A percentile compares a stretch with the other conserved stretches of the same genome.
Conservation (phyloP, 1,284 basidiomycete species). For the Apiotrichum brassicae region DNA sequence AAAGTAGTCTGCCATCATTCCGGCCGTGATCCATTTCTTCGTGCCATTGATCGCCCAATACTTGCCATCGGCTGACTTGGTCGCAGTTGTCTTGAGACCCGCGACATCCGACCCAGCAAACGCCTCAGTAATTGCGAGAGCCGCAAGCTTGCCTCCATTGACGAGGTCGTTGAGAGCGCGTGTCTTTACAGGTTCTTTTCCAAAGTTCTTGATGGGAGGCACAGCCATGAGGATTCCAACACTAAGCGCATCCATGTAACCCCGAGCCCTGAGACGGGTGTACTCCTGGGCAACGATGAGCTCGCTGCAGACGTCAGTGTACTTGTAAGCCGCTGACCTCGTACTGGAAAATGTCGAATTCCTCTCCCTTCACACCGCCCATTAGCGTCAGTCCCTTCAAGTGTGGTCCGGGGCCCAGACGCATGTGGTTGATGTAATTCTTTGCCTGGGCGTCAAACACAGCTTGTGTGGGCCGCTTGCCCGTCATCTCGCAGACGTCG, state of each 20-base stretch:
- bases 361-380: slow-evolving; percentile 79
- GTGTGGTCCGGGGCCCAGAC: slow-evolving; percentile 71
- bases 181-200: slow-evolving; percentile 52
- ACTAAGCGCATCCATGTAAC: slow-evolving; percentile 70
- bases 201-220: slow-evolving; percentile 58
- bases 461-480: slow-evolving; percentile 55
- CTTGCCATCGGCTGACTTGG: slow-evolving; percentile 72
- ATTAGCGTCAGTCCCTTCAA: slow-evolving; percentile 74
- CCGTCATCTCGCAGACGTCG: slow-evolving; percentile 65
- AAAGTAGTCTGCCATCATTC: slow-evolving; percentile 50
- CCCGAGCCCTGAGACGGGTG: slow-evolving; percentile 67
- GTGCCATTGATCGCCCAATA: slow-evolving; percentile 71
- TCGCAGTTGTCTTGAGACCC: slow-evolving; percentile 73
- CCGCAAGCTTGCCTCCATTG: slow-evolving; percentile 59
- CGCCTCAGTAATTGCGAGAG: slow-evolving; percentile 79
- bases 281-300: slow-evolving; percentile 83
- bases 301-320: slow-evolving; percentile 41
- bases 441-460: slow-evolving; percentile 48
- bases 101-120: slow-evolving; percentile 88
- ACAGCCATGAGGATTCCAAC: slow-evolving; percentile 66
- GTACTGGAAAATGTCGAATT: slow-evolving; percentile 67
- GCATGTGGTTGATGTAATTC: slow-evolving; percentile 80
- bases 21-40: slow-evolving; percentile 92
- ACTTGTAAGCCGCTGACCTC: neutral
- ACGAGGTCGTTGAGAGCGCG: slow-evolving; percentile 75